Conservation (phyloP, 208 protist genomes). For the Crithidia fasciculata region DNA sequence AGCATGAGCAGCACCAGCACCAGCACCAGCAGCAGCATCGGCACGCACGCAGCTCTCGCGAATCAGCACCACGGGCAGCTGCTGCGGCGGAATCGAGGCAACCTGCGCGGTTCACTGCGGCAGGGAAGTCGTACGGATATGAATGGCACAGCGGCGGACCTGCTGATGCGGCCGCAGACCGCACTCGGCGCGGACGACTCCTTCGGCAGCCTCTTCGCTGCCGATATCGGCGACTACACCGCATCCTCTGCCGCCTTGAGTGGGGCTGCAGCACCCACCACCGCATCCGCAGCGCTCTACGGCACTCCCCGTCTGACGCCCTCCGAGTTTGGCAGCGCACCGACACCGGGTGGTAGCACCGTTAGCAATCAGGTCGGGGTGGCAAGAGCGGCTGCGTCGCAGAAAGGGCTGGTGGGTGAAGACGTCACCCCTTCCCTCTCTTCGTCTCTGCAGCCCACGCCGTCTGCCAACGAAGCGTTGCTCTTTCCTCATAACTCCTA, state of each 20-base stretch:
- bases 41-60: neutral
- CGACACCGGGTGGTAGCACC: neutral
- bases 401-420: neutral
- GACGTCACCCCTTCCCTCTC: neutral
- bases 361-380: neutral
- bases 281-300: slow-evolving; percentile 7
- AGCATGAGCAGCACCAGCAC: neutral
- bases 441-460: neutral
- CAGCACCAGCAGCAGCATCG: slow-evolving; percentile 1
- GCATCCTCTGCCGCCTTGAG: no score
- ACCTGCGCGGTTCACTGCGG: neutral
- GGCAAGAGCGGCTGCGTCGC: neutral
- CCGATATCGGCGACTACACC: neutral
- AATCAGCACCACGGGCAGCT: neutral
- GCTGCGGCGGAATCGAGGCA: neutral
- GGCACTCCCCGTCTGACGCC: neutral
- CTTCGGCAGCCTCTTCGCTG: slow-evolving; percentile 13
- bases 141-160: neutral
- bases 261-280: neutral
- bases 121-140: no score
- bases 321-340: neutral
- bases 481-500: slow-evolving; percentile 7
- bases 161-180: neutral
- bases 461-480: neutral
- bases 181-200: neutral